phyloP scores from a whole-genome alignment of 2,329 filamentous ascomycete genomes.

The Beauveria pseudobassiana region DNA sequence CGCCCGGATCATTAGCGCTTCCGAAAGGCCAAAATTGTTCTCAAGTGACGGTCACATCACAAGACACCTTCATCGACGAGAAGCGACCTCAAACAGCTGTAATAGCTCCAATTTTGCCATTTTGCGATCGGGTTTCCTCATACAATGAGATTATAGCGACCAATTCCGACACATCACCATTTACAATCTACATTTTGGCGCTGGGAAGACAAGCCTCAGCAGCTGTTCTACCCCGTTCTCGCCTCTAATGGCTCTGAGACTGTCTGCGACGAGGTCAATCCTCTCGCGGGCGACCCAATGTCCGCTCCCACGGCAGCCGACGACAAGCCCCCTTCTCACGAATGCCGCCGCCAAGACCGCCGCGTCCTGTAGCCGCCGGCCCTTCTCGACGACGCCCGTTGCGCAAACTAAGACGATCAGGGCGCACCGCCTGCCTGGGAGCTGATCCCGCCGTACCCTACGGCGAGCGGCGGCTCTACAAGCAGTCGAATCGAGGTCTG shows the following conservation, averaged over 20 bases:
- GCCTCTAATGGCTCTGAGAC: constrained; percentile 7
- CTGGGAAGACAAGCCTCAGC: neutral
- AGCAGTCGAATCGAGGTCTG: constrained; percentile 70
- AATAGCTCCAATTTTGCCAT: neutral
- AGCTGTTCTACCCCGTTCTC: neutral
- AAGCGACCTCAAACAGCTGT: neutral
- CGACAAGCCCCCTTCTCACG: neutral
- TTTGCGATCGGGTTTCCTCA: neutral
- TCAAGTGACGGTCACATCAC: neutral
- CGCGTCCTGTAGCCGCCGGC: constrained; percentile 11
- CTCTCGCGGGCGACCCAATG: constrained; percentile 5
- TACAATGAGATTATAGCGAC: neutral
- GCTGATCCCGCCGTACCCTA: constrained; percentile 62
- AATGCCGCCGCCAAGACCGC: constrained; percentile 1
- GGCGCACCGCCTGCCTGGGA: constrained; percentile 37
- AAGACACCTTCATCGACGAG: neutral
- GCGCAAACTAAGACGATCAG: constrained; percentile 33
- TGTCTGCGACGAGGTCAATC: constrained; percentile 7
- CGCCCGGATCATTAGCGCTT: constrained; percentile 11
- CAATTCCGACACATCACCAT: neutral
- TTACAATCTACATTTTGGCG: neutral
- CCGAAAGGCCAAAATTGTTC: constrained; percentile 10
- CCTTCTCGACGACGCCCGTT: constrained; percentile 31
- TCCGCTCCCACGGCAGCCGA: neutral
- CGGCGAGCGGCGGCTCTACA: constrained; percentile 62